Evolutionary conservation across 2,329 filamentous ascomycete genomes (phyloP).

Genomic region (Ophiostoma ulmi): DNA sequence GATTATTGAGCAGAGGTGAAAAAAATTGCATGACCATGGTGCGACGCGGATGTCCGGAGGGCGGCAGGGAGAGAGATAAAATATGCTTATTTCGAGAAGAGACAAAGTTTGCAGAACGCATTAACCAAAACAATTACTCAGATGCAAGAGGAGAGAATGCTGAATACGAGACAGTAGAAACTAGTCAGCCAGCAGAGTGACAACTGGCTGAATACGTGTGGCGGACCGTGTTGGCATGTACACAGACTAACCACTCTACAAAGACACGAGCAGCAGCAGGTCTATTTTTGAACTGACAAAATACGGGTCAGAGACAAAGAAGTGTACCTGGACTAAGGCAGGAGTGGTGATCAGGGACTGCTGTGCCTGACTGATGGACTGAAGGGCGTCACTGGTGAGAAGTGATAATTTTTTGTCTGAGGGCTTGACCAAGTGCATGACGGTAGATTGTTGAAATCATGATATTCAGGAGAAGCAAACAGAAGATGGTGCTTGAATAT

Average conservation of each 20-base stretch:
- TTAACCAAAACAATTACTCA: not conserved
- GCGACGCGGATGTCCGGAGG: constrained; percentile 5
- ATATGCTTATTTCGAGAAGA: not conserved
- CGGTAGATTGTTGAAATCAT: constrained; percentile 2
- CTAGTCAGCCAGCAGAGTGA: not conserved
- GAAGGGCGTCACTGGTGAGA: not conserved
- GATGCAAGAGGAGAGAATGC: not conserved
- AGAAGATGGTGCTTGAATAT: not conserved
- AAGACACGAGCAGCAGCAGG: not conserved
- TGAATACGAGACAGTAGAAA: not conserved
- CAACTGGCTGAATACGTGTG: not conserved
- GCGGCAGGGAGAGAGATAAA: not conserved
- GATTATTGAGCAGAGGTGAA: not conserved
- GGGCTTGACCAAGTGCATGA: not conserved
- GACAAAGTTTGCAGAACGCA: not conserved
- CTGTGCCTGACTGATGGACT: not conserved
- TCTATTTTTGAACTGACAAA: not conserved
- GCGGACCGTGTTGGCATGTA: not conserved
- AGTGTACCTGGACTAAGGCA: not conserved
- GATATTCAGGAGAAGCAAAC: not conserved
- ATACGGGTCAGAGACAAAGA: not conserved
- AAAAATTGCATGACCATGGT: not conserved
- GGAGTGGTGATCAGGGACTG: not conserved
- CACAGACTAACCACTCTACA: not conserved
- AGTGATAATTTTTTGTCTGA: not conserved